Evolutionary conservation across 495 filamentous ascomycete species (phyloP).

Genomic region (Filosporella fistucella): DNA sequence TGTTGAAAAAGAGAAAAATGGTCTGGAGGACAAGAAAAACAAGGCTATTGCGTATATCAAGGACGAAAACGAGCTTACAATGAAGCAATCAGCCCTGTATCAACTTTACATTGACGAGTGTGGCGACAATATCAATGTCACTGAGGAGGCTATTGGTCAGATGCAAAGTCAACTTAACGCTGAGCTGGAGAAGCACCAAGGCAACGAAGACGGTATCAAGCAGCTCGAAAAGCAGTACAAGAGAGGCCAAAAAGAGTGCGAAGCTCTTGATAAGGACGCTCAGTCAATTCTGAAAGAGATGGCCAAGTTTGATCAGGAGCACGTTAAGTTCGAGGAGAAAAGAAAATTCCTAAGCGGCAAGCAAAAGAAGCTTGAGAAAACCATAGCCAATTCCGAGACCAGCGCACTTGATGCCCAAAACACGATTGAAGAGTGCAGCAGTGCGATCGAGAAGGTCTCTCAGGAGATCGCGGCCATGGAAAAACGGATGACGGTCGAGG

Average conservation of each 20-base stretch:
- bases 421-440: slow-evolving; percentile 67
- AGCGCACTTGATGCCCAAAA: slow-evolving; percentile 71
- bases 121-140: slow-evolving; percentile 81
- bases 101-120: slow-evolving; percentile 87
- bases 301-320: slow-evolving; percentile 89
- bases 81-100: slow-evolving; percentile 86
- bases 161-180: slow-evolving; percentile 84
- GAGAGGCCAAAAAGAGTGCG: slow-evolving; percentile 72
- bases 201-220: slow-evolving; percentile 89
- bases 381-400: slow-evolving; percentile 58
- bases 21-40: slow-evolving; percentile 93
- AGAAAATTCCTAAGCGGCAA: slow-evolving; percentile 86
- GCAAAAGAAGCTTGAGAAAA: slow-evolving; percentile 91
- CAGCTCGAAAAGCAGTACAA: slow-evolving; percentile 82
- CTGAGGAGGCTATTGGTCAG: slow-evolving; percentile 82
- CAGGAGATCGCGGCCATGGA: slow-evolving; percentile 70
- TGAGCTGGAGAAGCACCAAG: slow-evolving; percentile 88
- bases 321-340: slow-evolving; percentile 96
- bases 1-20: slow-evolving; percentile 93
- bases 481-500: slow-evolving; percentile 67
- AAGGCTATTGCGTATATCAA: slow-evolving; percentile 83
- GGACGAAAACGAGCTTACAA: slow-evolving; percentile 86
- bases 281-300: slow-evolving; percentile 83
- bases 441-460: slow-evolving; percentile 72
- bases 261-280: slow-evolving; percentile 74